Conservation (phyloP, 176 grass and related monocot species). For the Triticum dicoccoides region DNA sequence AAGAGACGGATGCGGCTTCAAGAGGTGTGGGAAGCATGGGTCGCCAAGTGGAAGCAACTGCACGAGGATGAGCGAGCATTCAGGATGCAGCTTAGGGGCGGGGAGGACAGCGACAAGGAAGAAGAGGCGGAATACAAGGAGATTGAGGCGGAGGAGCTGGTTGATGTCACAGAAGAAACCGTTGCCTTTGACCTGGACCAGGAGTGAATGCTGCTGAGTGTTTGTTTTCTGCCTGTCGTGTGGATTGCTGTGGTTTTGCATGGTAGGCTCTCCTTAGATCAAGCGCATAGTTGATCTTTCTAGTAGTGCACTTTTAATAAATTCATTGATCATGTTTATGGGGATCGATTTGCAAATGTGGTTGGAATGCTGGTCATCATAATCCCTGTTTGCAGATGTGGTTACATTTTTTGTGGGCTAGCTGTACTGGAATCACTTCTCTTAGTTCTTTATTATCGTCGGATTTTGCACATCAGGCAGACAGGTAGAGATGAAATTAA, state of each 20-base stretch:
- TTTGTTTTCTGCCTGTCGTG: not conserved
- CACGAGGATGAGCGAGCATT: constrained; percentile 59
- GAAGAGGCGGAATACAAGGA: constrained; percentile 87
- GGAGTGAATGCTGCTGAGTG: constrained; percentile 26
- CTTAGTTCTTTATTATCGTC: too few relatives aligned
- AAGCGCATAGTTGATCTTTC: constrained; percentile 20
- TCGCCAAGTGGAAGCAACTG: constrained; percentile 63
- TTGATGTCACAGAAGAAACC: constrained; percentile 54
- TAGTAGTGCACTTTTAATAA: constrained; percentile 6
- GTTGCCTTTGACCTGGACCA: constrained; percentile 63
- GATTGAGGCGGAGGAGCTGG: constrained; percentile 74
- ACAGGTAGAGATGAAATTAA: too few relatives aligned
- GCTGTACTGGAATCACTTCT: too few relatives aligned
- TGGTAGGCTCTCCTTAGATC: constrained; percentile 21
- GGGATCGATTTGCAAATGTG: constrained; percentile 19
- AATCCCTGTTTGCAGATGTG: not conserved
- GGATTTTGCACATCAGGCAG: too few relatives aligned
- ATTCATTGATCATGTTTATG: constrained; percentile 10
- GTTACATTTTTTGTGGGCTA: too few relatives aligned
- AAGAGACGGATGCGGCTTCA: constrained; percentile 62
- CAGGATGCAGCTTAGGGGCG: constrained; percentile 58
- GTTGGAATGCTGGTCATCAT: constrained; percentile 25
- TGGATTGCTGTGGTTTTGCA: not conserved
- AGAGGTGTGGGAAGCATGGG: constrained; percentile 82
- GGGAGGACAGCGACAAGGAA: constrained; percentile 71